Base-by-base conservation (phyloP, 768 basidiomycete species). In the Serendipita vermifera region DNA sequence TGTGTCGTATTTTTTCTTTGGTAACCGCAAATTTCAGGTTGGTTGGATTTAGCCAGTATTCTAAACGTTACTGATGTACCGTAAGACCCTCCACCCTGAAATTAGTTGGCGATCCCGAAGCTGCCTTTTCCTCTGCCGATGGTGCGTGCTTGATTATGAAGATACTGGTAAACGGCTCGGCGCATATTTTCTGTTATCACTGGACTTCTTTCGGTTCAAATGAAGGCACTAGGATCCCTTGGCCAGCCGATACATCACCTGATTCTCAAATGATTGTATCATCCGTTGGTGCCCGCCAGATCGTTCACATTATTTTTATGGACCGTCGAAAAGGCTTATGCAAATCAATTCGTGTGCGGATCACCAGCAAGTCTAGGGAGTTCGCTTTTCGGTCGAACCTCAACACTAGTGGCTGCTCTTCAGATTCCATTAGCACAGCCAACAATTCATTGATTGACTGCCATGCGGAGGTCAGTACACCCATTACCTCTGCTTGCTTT, bases 371-470 rank as follows among this genome's bases (percentile, higher is more conserved):
- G 57, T 51, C 46, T 4, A 51, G 46, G 9, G 46, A 51, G 11
- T 51, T 51, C 17, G 17, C 15, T 5, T 51, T 51, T 51, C 46
- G 46, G 9, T 51, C 46, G 17, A 51, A 31, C 22, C 26, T 9
- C 22, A 51, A 51, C 15, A 7, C 26, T 9, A 41, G 9, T 17
- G 39, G 39, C 17, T 41, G 17, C 9, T 41, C 39, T n/a, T 9
- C 9, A 20, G 39, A n/a, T 7, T 20, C 39, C 39, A 41, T 20
- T 17, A 41, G 27, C 17, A 15, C 71, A 1, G 60, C 64, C 5
- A 72, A 80, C 58, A 82, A 80, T 55, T 73, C 67, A 38, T 66
- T 82, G 7, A 66, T 81, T 15, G 76, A 79, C 59, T 80, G 78
- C 55, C 73, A 78, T 54, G 64, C 71, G 11, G 17, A 41, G 27